phyloP scores from a whole-genome alignment of 768 basidiomycete genomes.

The Psilocybe sp. region DNA sequence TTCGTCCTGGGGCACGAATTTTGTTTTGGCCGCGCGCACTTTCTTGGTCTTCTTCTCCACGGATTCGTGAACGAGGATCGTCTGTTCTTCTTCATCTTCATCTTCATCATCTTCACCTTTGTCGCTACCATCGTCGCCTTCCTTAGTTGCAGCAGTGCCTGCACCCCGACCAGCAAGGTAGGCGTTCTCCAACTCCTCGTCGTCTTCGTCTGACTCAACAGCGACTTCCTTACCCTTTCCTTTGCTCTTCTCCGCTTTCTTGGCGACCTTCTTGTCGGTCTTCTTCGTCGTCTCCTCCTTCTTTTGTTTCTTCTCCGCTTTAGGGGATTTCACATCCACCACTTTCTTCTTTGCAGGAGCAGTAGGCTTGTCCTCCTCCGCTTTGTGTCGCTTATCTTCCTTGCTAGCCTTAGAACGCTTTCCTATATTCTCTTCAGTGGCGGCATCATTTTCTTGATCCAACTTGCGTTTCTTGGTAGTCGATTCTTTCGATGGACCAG shows the following conservation, averaged over 20 bases:
- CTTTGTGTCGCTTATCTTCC: slow-evolving; percentile 4
- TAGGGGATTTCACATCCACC: slow-evolving; percentile 3
- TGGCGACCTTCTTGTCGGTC: slow-evolving; percentile 4
- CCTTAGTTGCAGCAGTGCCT: slow-evolving; percentile 1
- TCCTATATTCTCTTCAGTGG: slow-evolving; percentile 6
- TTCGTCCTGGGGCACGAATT: slow-evolving; percentile 65
- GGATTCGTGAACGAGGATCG: slow-evolving; percentile 63
- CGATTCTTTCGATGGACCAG: slow-evolving; percentile 21
- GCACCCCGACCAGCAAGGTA: slow-evolving; percentile 11
- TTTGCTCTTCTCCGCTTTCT: slow-evolving; percentile 14
- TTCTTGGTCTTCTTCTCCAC: slow-evolving; percentile 33
- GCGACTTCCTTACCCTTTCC: slow-evolving; percentile 16
- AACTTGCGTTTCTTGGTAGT: slow-evolving; percentile 31
- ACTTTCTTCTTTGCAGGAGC: slow-evolving; percentile 3
- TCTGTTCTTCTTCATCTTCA: slow-evolving; percentile 20
- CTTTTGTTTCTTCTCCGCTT: slow-evolving; percentile 8
- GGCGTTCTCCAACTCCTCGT: slow-evolving; percentile 34
- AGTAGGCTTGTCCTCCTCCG: neutral
- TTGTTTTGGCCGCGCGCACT: slow-evolving; percentile 32
- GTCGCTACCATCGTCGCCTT: slow-evolving; percentile 9
- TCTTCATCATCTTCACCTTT: slow-evolving; percentile 19
- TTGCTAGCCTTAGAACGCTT: slow-evolving; percentile 25
- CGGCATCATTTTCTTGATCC: slow-evolving; percentile 12
- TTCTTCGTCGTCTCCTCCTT: slow-evolving; percentile 15
- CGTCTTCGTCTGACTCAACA: slow-evolving; percentile 21